Base-by-base conservation (phyloP, 768 basidiomycete species). In the Trametes maxima region DNA sequence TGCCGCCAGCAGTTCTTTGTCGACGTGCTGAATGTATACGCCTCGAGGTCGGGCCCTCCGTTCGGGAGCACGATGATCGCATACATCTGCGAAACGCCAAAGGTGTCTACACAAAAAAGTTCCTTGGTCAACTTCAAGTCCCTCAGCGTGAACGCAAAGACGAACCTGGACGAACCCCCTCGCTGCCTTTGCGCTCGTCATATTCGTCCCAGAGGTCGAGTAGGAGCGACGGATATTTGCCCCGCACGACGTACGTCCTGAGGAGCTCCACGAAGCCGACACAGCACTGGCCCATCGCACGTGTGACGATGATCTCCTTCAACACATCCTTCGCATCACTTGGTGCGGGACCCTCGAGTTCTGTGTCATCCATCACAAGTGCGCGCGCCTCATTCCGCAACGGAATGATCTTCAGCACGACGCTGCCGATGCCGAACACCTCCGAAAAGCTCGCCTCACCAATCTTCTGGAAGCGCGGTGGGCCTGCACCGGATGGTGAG, bases 401-500 rank as follows among this genome's bases (percentile, higher is more conserved):
- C 6, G 94, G 94, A 39, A 95, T 86, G 46, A 97, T 82, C 77
- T 95, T 96, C 64, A 95, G 80, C n/a, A 95, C 94, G 36, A 95
- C 85, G 65, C 90, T 85, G 2, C 89, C 89, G 52, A 95, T 88
- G 8, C 90, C 90, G 73, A 93, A 99, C 28, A 99, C 97, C 70
- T 99, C 97, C 0, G 94, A 96, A 74, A 90, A 99, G 50, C 91
- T 93, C 7, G 97, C 97, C 76, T 99, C 97, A 43, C 96, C 96
- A 47, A 98, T 87, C 75, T 99, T 99, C 65, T 76, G 79, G 74
- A 94, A 94, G 6, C 57, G 47, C 2, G 54, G 52, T 1, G 47
- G 63, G 2, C 53, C 73, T 22, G 73, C 61, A 62, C 75, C 65
- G 39, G 49, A 62, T 5, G 53, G 33, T 0, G 25, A 46, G 24